Percentiles rank a stretch among this genome's conserved stretches.
These are phyloP conservation scores for Coemansia sp. DNA, from an alignment of 192 early-diverging fungal genomes.

Conservation along the genomic window DNA sequence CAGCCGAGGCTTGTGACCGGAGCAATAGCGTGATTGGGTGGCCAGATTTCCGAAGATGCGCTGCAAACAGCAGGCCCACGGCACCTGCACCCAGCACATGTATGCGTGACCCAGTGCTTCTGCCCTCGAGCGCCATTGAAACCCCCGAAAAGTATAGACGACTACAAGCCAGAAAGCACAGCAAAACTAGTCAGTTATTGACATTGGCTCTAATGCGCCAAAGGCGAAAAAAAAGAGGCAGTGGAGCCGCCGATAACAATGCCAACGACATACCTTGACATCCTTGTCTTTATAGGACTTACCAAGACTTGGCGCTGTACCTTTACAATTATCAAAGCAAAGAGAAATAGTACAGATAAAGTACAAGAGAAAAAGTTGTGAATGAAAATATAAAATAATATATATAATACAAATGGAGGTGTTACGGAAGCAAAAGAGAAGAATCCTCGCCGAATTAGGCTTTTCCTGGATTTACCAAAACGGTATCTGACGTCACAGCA, in stretches of 20 bases:
- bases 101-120: constrained; percentile 25
- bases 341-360: too few relatives aligned
- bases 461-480: not conserved
- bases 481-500: not conserved
- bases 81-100: constrained; percentile 72
- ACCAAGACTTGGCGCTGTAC: not conserved
- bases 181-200: not conserved
- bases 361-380: not conserved
- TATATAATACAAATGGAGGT: not conserved
- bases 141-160: constrained; percentile 18
- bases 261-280: not conserved
- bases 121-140: constrained; percentile 18
- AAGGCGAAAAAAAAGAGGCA: not conserved
- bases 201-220: not conserved
- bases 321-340: not conserved
- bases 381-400: not conserved
- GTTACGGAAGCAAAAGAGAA: not conserved
- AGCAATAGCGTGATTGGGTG: constrained; percentile 61
- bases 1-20: constrained; percentile 51
- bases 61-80: constrained; percentile 66
- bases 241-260: not conserved
- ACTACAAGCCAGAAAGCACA: not conserved
- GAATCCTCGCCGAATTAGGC: not conserved
- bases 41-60: constrained; percentile 54
- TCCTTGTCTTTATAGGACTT: not conserved